A percentile compares a stretch with the other conserved stretches of the same genome.
phyloP scores from a whole-genome alignment of 129 eudicot genomes.

The Gnaphalium uliginosum region DNA sequence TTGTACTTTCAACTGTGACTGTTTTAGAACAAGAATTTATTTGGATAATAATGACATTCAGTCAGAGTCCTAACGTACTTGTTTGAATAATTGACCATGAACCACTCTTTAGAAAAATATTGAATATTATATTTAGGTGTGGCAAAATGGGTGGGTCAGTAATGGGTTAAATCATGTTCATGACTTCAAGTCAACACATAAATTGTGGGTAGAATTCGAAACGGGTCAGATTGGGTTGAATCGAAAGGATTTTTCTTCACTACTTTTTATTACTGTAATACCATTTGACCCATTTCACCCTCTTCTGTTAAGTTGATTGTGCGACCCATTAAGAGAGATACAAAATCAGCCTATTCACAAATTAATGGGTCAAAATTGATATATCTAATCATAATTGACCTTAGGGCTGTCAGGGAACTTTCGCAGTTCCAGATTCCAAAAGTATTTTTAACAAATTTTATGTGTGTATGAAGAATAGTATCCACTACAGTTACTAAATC shows the following conservation, averaged over 20 bases:
- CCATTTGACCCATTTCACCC: neutral
- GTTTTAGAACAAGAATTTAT: neutral
- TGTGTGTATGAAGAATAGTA: constrained; percentile 8
- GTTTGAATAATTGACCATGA: constrained; percentile 13
- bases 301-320: neutral
- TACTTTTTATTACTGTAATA: too few species aligned
- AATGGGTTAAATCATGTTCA: neutral
- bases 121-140: neutral
- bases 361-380: neutral
- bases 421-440: neutral
- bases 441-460: neutral
- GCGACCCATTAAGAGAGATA: neutral
- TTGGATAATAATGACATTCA: neutral
- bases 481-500: constrained; percentile 1
- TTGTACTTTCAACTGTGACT: constrained; percentile 12
- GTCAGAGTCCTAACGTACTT: neutral
- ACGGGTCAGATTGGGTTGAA: neutral
- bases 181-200: neutral
- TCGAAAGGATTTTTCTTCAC: neutral
- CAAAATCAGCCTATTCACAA: neutral
- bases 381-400: neutral
- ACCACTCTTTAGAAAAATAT: neutral
- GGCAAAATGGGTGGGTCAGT: neutral
- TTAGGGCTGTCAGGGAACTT: neutral
- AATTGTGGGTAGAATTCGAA: neutral